Conservation (phyloP, 768 basidiomycete genomes). For the Panus rudis region DNA sequence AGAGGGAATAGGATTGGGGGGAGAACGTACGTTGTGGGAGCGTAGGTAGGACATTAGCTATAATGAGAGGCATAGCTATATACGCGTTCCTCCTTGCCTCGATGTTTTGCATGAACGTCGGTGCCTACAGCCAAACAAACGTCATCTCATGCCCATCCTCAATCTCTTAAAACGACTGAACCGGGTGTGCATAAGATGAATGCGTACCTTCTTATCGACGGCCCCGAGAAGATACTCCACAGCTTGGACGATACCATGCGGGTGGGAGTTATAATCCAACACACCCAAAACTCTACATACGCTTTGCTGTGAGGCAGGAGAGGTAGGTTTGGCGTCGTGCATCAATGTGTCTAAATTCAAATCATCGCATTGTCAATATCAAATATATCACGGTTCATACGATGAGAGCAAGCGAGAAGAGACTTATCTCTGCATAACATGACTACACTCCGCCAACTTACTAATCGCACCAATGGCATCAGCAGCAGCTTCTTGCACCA, state of each 20-base stretch:
- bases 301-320: conserved; percentile 60
- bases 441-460: conserved; percentile 55
- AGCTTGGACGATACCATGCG: conserved; percentile 46
- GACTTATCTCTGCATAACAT: conserved; percentile 69
- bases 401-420: conserved; percentile 8
- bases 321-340: conserved; percentile 46
- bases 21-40: conserved; percentile 38
- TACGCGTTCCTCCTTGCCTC: conserved; percentile 56
- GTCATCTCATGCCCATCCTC: too few relatives aligned
- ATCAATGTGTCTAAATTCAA: conserved; percentile 43
- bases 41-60: conserved; percentile 36
- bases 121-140: too few relatives aligned
- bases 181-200: conserved; percentile 8
- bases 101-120: conserved; percentile 35
- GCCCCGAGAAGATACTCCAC: conserved; percentile 53
- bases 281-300: conserved; percentile 63
- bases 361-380: conserved; percentile 7
- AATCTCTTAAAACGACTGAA: too few relatives aligned
- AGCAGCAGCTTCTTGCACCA: conserved; percentile 76
- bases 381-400: too few relatives aligned
- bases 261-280: conserved; percentile 54
- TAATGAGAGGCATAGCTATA: conserved; percentile 40
- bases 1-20: too few relatives aligned
- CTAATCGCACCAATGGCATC: conserved; percentile 65
- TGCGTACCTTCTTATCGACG: conserved; percentile 50